Conservation (phyloP, 495 filamentous ascomycete genomes). For the Aspergillus conjunctus region DNA sequence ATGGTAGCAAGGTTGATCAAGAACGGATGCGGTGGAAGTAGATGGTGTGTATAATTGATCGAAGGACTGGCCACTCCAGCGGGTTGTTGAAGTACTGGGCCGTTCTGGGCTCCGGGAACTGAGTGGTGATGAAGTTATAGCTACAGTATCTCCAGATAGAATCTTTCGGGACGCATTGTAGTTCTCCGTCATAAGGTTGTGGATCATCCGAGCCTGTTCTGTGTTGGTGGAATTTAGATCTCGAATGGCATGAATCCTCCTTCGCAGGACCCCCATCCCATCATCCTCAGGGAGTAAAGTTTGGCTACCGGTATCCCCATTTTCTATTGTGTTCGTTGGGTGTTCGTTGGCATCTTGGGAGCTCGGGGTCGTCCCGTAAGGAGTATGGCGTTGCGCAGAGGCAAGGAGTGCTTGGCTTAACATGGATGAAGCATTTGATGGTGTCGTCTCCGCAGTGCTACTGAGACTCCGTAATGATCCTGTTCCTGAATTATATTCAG, state of each 20-base stretch:
- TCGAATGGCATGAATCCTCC: conserved; percentile 77
- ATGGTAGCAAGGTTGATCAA: conserved; percentile 55
- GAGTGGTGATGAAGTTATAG: conserved; percentile 33
- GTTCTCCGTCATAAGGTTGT: conserved; percentile 77
- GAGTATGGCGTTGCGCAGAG: conserved; percentile 6
- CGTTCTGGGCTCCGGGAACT: conserved; percentile 41
- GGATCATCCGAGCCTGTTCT: conserved; percentile 83
- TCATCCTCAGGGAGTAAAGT: conserved; percentile 80
- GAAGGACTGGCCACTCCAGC: conserved; percentile 28
- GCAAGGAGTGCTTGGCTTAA: neutral
- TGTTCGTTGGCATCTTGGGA: conserved; percentile 4
- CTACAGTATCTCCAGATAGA: conserved; percentile 31
- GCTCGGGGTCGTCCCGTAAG: conserved; percentile 5
- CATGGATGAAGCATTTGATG: neutral
- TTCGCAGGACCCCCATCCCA: conserved; percentile 77
- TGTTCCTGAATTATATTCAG: conserved; percentile 1
- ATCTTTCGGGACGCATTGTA: conserved; percentile 58
- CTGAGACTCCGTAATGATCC: neutral
- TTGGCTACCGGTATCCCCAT: conserved; percentile 27
- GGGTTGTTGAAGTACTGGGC: conserved; percentile 39
- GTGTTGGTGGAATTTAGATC: conserved; percentile 59
- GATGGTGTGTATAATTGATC: conserved; percentile 36
- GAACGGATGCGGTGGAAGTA: conserved; percentile 32
- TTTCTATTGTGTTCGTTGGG: conserved; percentile 16
- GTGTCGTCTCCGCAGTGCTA: neutral